These are phyloP conservation scores for Vigna hirtella DNA, from an alignment of 306 rosid genomes.

Conservation along the genomic window DNA sequence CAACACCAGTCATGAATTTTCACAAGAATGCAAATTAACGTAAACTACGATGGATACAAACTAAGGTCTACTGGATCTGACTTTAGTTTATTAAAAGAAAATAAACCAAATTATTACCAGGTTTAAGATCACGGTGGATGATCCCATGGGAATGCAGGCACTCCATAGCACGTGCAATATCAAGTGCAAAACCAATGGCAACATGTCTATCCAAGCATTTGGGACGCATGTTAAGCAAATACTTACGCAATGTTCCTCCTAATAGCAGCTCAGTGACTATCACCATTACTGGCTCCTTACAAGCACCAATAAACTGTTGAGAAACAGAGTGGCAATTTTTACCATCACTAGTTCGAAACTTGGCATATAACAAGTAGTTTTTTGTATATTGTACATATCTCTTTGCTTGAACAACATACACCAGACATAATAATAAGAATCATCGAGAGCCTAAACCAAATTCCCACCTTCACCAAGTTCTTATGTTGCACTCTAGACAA, in stretches of 20 bases:
- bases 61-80: conserved; percentile 16
- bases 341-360: conserved; percentile 41
- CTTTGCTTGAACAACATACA: conserved; percentile 37
- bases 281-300: conserved; percentile 95
- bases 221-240: conserved; percentile 83
- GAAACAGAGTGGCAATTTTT: conserved; percentile 45
- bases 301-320: conserved; percentile 90
- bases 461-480: conserved; percentile 85
- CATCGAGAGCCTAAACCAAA: conserved; percentile 40
- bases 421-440: conserved; percentile 31
- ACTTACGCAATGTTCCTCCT: conserved; percentile 88
- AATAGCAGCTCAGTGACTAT: conserved; percentile 88
- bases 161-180: conserved; percentile 95
- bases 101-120: conserved; percentile 64
- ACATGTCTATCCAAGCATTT: conserved; percentile 79
- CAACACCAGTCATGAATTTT: background rate
- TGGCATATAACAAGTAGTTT: conserved; percentile 39
- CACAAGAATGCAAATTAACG: conserved; percentile 6
- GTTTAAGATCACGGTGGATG: conserved; percentile 95
- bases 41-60: conserved; percentile 20
- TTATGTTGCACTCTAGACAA: conserved; percentile 90
- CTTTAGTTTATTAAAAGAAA: conserved; percentile 7
- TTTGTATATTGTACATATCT: conserved; percentile 1
- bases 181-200: conserved; percentile 88
- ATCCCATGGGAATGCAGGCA: conserved; percentile 95